A percentile compares a stretch with the other conserved stretches of the same genome.
Conservation (phyloP, 2,329 filamentous ascomycete genomes). For the Aureobasidium musti region DNA sequence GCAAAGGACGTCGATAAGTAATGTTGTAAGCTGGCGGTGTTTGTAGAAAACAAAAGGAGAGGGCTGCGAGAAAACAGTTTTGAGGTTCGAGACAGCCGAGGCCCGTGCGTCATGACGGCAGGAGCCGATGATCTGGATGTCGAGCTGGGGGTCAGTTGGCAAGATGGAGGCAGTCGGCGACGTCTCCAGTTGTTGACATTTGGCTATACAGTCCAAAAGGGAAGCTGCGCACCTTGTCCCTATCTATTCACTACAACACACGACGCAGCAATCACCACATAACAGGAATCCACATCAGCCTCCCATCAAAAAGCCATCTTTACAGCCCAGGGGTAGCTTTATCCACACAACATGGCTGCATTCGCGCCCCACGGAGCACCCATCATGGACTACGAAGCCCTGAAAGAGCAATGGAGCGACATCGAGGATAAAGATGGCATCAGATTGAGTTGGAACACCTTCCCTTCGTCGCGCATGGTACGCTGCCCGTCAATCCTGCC, state of each 20-base stretch:
- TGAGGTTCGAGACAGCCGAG: neutral
- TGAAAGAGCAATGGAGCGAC: slow-evolving; percentile 96
- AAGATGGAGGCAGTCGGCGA: slow-evolving; percentile 31
- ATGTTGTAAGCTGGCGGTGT: slow-evolving; percentile 59
- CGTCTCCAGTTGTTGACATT: slow-evolving; percentile 32
- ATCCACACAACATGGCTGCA: slow-evolving; percentile 29
- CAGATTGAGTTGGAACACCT: slow-evolving; percentile 97
- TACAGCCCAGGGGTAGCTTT: slow-evolving; percentile 22
- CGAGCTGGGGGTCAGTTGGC: slow-evolving; percentile 1
- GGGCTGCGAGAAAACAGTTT: slow-evolving; percentile 36
- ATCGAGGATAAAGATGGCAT: slow-evolving; percentile 96
- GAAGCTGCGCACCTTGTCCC: slow-evolving; percentile 27
- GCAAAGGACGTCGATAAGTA: slow-evolving; percentile 60
- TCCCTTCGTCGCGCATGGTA: slow-evolving; percentile 91
- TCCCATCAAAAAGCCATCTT: neutral
- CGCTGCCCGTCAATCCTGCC: neutral
- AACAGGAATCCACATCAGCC: slow-evolving; percentile 7
- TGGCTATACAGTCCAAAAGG: slow-evolving; percentile 3
- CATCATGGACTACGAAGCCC: slow-evolving; percentile 84
- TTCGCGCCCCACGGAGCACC: slow-evolving; percentile 32
- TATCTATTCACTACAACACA: slow-evolving; percentile 13
- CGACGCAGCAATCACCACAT: slow-evolving; percentile 3
- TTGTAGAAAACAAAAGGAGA: slow-evolving; percentile 46
- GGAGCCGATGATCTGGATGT: slow-evolving; percentile 19
- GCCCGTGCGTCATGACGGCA: slow-evolving; percentile 27